These are phyloP conservation scores for Nemania bipapillata DNA, from an alignment of 2,329 filamentous ascomycete species.

Conservation along the genomic window DNA sequence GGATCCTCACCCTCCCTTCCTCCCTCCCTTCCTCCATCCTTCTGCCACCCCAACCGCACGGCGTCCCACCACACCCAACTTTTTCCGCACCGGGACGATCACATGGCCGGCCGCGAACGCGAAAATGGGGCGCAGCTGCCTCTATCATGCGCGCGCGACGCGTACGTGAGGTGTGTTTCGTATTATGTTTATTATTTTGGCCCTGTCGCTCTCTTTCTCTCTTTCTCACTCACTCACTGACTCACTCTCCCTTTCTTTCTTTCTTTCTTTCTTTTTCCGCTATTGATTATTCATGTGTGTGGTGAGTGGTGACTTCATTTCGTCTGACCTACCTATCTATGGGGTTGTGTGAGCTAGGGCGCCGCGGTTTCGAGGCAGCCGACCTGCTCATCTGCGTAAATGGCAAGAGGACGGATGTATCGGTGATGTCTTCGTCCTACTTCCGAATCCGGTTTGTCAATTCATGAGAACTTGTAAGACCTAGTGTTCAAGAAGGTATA, in stretches of 20 bases:
- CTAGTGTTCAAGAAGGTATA: background rate
- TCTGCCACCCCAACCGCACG: slow-evolving; percentile 24
- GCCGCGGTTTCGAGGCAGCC: no score
- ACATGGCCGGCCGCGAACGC: slow-evolving; percentile 35
- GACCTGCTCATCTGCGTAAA: background rate
- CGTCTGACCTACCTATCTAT: background rate
- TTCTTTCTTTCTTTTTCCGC: background rate
- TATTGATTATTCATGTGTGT: background rate
- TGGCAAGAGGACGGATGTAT: background rate
- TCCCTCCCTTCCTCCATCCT: background rate
- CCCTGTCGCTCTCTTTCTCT: background rate
- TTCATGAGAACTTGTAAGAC: background rate
- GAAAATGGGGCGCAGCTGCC: slow-evolving; percentile 32
- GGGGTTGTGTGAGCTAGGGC: background rate
- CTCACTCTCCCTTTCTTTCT: background rate
- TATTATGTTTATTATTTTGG: background rate
- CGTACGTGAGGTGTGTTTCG: slow-evolving; percentile 24
- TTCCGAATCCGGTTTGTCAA: background rate
- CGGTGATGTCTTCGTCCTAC: background rate
- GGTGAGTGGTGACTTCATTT: background rate
- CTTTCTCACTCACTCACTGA: no score
- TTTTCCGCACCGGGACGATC: slow-evolving; percentile 30
- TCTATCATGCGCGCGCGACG: slow-evolving; percentile 32
- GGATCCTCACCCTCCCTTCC: slow-evolving; percentile 15
- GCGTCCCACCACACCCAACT: slow-evolving; percentile 32